A percentile compares a stretch with the other conserved stretches of the same genome.
Conservation (phyloP, 306 rosid species). For the Hippophae rhamnoides region DNA sequence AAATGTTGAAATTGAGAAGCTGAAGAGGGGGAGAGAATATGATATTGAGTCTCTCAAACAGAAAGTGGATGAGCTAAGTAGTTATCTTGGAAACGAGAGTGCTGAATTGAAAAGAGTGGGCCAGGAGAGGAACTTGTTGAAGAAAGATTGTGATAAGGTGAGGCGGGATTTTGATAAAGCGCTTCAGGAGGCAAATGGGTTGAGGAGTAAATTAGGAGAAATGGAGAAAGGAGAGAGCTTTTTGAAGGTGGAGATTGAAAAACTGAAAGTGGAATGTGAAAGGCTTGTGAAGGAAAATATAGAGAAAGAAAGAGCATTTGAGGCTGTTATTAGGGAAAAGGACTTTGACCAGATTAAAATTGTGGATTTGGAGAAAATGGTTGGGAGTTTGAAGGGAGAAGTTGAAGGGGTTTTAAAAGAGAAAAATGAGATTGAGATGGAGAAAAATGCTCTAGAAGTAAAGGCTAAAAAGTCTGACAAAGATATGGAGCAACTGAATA, state of each 20-base stretch:
- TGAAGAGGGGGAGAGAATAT: conserved; percentile 14
- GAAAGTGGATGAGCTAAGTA: conserved; percentile 15
- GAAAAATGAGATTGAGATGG: conserved; percentile 28
- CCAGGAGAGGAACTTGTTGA: conserved; percentile 39
- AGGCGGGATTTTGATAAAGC: conserved; percentile 12
- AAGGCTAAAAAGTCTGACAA: conserved; percentile 23
- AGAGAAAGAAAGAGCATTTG: conserved; percentile 22
- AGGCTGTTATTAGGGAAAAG: conserved; percentile 25
- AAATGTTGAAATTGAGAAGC: conserved; percentile 25
- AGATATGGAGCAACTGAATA: conserved; percentile 28
- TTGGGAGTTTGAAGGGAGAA: conserved; percentile 32
- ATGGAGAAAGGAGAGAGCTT: conserved; percentile 24
- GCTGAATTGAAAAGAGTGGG: conserved; percentile 14
- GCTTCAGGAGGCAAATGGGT: conserved; percentile 19
- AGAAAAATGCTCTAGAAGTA: conserved; percentile 12
- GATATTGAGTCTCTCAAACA: conserved; percentile 30
- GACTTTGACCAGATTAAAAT: conserved; percentile 28
- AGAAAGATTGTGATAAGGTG: conserved; percentile 22
- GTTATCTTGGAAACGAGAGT: conserved; percentile 29
- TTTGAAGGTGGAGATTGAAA: conserved; percentile 19
- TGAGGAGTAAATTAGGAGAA: conserved; percentile 29
- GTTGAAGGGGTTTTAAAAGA: conserved; percentile 25
- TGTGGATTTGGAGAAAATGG: conserved; percentile 15
- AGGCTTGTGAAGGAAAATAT: conserved; percentile 22
- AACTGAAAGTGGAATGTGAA: conserved; percentile 16